Conservation (phyloP, 768 basidiomycete species). For the Leccinum ochraceum region DNA sequence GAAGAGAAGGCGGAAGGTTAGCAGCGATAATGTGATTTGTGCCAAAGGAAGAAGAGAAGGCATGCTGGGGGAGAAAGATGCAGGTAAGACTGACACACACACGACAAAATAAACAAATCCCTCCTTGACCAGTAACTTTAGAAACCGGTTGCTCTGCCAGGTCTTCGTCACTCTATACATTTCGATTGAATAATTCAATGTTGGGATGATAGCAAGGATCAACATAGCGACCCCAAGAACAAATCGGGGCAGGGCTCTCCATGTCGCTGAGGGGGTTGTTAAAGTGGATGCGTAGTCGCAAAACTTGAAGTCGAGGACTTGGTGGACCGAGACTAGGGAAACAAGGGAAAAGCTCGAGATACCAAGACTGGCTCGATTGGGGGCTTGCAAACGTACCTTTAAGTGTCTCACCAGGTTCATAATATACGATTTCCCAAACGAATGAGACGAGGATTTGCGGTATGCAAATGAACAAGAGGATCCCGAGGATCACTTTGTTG, state of each 20-base stretch:
- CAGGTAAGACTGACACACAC: neutral
- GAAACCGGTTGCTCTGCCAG: neutral
- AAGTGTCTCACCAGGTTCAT: neutral
- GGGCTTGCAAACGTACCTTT: neutral
- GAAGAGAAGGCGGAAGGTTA: neutral
- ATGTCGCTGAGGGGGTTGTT: neutral
- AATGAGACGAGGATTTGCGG: neutral
- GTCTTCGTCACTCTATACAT: neutral
- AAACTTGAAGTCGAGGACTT: neutral
- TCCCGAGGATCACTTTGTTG: neutral
- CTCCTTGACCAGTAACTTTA: neutral
- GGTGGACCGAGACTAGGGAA: neutral
- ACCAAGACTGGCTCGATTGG: neutral
- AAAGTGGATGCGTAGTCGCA: neutral
- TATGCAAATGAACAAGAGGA: neutral
- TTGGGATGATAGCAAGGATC: neutral
- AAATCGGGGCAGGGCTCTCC: neutral
- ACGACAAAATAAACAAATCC: neutral
- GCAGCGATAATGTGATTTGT: neutral
- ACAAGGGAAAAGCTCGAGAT: neutral
- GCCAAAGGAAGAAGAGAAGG: neutral
- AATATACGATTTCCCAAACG: neutral
- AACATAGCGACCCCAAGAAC: neutral
- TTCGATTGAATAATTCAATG: neutral
- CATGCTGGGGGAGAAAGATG: neutral